These are phyloP conservation scores for Venturiaceae sp. DNA, from an alignment of 2,329 filamentous ascomycete species.

Conservation along the genomic window DNA sequence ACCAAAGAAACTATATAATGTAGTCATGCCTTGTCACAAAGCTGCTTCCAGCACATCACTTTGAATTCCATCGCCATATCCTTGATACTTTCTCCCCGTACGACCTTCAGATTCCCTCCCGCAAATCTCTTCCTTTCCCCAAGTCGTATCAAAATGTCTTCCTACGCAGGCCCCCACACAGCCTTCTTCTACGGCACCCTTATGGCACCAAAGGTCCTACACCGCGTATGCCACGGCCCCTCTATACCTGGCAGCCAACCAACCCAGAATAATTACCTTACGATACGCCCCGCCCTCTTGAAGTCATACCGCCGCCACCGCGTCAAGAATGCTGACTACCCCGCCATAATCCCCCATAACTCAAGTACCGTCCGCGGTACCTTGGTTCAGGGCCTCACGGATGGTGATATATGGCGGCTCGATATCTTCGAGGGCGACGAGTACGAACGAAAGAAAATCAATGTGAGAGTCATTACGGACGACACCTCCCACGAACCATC, in stretches of 20 bases:
- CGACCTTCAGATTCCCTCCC: neutral
- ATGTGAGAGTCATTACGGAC: conserved; percentile 29
- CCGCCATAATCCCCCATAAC: conserved; percentile 52
- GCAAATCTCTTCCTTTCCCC: neutral
- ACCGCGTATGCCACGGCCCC: conserved; percentile 67
- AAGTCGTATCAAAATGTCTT: neutral
- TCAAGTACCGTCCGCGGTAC: conserved; percentile 54
- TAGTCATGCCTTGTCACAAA: neutral
- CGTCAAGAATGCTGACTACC: conserved; percentile 66
- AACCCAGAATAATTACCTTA: conserved; percentile 45
- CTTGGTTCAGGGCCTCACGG: conserved; percentile 66
- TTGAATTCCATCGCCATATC: too few relatives aligned
- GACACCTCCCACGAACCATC: conserved; percentile 15
- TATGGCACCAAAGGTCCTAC: conserved; percentile 83
- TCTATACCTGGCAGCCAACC: conserved; percentile 37
- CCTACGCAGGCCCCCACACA: conserved; percentile 33
- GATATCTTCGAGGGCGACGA: conserved; percentile 75
- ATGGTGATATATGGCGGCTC: conserved; percentile 63
- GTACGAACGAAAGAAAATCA: conserved; percentile 49
- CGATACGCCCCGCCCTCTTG: conserved; percentile 67
- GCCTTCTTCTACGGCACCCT: conserved; percentile 60
- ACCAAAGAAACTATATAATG: neutral
- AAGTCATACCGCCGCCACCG: conserved; percentile 61
- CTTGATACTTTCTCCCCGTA: too few relatives aligned
- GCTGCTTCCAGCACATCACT: too few relatives aligned